Evolutionary conservation across 2,329 filamentous ascomycete genomes (phyloP).

Genomic region (Graphium sp.): DNA sequence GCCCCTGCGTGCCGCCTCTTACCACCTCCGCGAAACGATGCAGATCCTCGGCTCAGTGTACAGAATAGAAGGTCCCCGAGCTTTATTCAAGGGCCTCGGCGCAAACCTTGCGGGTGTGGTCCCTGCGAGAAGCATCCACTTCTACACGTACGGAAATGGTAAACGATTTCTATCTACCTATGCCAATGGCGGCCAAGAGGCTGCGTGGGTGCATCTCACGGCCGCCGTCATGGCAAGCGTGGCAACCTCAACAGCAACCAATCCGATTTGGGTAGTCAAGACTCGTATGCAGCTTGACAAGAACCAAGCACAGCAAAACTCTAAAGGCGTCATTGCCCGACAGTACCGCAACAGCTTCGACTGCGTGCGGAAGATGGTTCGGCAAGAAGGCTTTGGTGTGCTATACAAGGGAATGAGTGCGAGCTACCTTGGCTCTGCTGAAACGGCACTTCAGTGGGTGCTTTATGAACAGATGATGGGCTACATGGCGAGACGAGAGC

Average conservation of each 20-base stretch:
- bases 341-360: slow-evolving; percentile 80
- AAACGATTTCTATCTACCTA: slow-evolving; percentile 66
- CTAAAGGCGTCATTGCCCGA: slow-evolving; percentile 33
- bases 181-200: slow-evolving; percentile 53
- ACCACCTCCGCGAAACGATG: slow-evolving; percentile 73
- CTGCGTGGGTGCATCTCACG: slow-evolving; percentile 60
- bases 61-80: slow-evolving; percentile 64
- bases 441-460: slow-evolving; percentile 86
- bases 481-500: slow-evolving; percentile 48
- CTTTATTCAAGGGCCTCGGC: slow-evolving; percentile 83
- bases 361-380: slow-evolving; percentile 67
- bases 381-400: slow-evolving; percentile 63
- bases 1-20: slow-evolving; percentile 45
- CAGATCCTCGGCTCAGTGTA: slow-evolving; percentile 74
- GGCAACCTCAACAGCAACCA: slow-evolving; percentile 77
- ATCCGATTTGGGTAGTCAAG: slow-evolving; percentile 95
- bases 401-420: slow-evolving; percentile 85
- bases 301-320: slow-evolving; percentile 48
- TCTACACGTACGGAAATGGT: slow-evolving; percentile 83
- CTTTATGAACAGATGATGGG: slow-evolving; percentile 87
- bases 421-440: slow-evolving; percentile 78
- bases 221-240: slow-evolving; percentile 67
- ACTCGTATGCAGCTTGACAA: slow-evolving; percentile 86
- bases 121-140: slow-evolving; percentile 81
- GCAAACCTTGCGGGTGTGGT: slow-evolving; percentile 84